phyloP scores from a whole-genome alignment of 257 asterid species.

The Verbascum thapsus region DNA sequence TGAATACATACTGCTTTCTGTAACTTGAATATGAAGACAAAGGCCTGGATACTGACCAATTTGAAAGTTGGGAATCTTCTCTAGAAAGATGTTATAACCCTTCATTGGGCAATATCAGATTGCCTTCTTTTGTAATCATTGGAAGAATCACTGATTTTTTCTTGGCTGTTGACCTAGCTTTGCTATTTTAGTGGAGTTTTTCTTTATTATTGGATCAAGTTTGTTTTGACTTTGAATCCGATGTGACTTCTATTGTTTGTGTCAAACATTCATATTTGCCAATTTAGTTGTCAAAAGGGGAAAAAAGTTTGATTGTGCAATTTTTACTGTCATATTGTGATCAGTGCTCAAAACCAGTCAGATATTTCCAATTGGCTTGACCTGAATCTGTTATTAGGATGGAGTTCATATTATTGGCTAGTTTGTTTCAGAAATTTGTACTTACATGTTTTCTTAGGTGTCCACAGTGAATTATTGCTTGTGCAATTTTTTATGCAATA shows the following conservation, averaged over 20 bases:
- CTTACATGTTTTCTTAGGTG: constrained; percentile 10
- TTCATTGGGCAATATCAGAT: not conserved
- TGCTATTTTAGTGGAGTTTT: not conserved
- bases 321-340: not conserved
- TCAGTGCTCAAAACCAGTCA: not conserved
- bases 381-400: not conserved
- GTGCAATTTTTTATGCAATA: constrained; percentile 3
- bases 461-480: not conserved
- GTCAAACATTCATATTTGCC: not conserved
- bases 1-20: not conserved
- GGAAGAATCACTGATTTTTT: not conserved
- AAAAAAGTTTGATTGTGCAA: not conserved
- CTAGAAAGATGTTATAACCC: not conserved
- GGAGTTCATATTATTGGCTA: not conserved
- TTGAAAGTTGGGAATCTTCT: not conserved
- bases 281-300: not conserved
- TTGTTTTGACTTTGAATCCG: not conserved
- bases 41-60: constrained; percentile 7
- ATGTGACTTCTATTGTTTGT: no score
- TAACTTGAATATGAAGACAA: not conserved
- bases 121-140: not conserved
- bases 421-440: constrained; percentile 15
- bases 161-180: not conserved
- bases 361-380: not conserved
- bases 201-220: not conserved